Evolutionary conservation across 2,329 filamentous ascomycete genomes (phyloP), one percentile per base, ranked within the genome.

Genomic region (Elsinoe australis): DNA sequence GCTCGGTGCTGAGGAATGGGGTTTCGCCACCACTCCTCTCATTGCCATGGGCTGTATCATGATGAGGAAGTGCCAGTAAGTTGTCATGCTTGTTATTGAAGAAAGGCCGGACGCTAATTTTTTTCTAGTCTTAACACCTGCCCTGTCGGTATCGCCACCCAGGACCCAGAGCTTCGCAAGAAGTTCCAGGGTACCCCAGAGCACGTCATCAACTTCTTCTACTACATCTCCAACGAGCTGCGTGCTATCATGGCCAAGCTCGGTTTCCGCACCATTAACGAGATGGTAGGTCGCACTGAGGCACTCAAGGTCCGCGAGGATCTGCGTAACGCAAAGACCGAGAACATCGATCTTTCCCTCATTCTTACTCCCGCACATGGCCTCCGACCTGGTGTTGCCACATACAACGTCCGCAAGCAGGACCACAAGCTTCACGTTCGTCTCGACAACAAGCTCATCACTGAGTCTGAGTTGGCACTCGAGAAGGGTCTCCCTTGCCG

Each of bases 131-230:
- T 76, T 47, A 94, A 92, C 62, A 88, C 85, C 2, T 83, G 89
- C 70, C 88, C 89, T 7, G 89, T 95, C 8, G 90, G 90, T 66
- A 95, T 96, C 52, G 90, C 90, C 3, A 95, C 89, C 0, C 90
- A 96, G 63, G 89, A 95, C 59, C 88, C 88, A n/a, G 85, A 90
- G 63, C 76, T 96, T 2, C 80, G 90, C 52, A 85, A 89, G 75
- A 96, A 95, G 71, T 95, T 96, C 68, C 75, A 82, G 57, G 90
- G 90, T 53, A 89, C 87, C 1, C 89, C 90, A 8, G 90, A 96
- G 70, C 87, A 95, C 59, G 89, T 95, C 50, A 95, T 96, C 68
- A 96, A 95, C 76, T 95, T 95, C 75, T 95, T 95, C 72, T 96
- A 95, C 72, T 96, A 95, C 61, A 77, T 96, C 46, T 85, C 90